Evolutionary conservation across 1,284 basidiomycete species (phyloP).

Genomic region (Rhodotorula sp.): DNA sequence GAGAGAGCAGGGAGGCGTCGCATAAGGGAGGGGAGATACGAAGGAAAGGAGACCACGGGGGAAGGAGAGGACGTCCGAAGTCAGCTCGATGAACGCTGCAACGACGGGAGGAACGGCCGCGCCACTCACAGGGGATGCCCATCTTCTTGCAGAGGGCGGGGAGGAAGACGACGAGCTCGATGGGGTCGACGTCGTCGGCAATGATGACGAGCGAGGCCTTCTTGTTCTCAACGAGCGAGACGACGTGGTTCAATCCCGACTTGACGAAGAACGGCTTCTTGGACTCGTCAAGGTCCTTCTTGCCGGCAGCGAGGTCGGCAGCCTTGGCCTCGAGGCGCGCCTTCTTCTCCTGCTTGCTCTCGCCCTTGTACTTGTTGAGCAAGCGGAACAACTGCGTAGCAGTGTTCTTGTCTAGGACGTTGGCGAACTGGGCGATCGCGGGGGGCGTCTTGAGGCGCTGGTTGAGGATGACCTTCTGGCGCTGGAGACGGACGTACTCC

Average conservation of each 20-base stretch:
- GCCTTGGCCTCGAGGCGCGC: constrained; percentile 77
- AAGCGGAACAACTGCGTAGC: constrained; percentile 98
- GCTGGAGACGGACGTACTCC: constrained; percentile 95
- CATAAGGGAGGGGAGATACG: neutral
- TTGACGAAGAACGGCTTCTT: constrained; percentile 78
- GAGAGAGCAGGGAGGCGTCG: too few species aligned
- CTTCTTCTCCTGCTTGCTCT: constrained; percentile 97
- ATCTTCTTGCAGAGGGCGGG: constrained; percentile 98
- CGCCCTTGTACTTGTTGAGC: constrained; percentile 91
- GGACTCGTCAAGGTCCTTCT: constrained; percentile 60
- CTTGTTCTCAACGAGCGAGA: constrained; percentile 42
- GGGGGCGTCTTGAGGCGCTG: constrained; percentile 99
- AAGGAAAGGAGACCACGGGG: neutral
- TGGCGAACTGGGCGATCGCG: constrained; percentile 95
- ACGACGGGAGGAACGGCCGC: neutral
- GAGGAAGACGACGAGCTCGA: constrained; percentile 96
- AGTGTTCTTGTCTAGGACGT: constrained; percentile 99
- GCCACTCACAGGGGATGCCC: constrained; percentile 66
- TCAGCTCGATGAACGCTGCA: neutral
- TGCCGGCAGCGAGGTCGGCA: constrained; percentile 70
- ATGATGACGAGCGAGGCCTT: constrained; percentile 97
- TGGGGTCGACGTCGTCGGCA: constrained; percentile 97
- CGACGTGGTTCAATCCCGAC: constrained; percentile 54
- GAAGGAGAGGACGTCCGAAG: neutral
- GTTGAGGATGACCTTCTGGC: constrained; percentile 97